phyloP scores from a whole-genome alignment of 805 yeast genomes.

The Yarrowia keelungensis region DNA sequence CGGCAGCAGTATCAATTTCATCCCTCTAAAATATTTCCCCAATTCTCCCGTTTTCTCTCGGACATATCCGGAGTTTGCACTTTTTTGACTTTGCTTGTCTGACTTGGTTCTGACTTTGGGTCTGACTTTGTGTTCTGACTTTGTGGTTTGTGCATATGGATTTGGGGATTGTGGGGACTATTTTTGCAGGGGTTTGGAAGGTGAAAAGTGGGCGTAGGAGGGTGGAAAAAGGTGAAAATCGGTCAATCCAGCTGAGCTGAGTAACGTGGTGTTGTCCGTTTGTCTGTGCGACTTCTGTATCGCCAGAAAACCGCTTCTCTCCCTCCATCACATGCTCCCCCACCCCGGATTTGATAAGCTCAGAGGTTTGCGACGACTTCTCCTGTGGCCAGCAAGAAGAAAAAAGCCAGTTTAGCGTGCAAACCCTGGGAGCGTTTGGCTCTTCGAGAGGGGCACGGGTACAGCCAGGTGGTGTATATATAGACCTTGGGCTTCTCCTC shows the following conservation, averaged over 20 bases:
- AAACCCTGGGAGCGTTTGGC: slow-evolving; percentile 4
- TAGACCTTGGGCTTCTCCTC: background rate
- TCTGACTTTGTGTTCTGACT: background rate
- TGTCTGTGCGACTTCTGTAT: background rate
- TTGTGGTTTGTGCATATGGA: too few species aligned
- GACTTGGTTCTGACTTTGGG: background rate
- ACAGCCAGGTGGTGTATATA: slow-evolving; percentile 8
- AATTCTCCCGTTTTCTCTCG: background rate
- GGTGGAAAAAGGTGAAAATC: too few species aligned
- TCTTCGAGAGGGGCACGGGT: slow-evolving; percentile 15
- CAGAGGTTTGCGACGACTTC: background rate
- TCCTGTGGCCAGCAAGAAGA: slow-evolving; percentile 8
- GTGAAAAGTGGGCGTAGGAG: too few species aligned
- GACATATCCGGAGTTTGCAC: slow-evolving; percentile 22
- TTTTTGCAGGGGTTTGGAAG: background rate
- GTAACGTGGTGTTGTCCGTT: background rate
- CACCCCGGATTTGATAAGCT: slow-evolving; percentile 25
- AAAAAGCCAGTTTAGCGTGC: slow-evolving; percentile 3
- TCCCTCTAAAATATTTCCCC: too few species aligned
- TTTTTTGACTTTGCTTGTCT: background rate
- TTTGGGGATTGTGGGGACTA: background rate
- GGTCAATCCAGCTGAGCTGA: background rate
- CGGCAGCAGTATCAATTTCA: too few species aligned
- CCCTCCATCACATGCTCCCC: slow-evolving; percentile 34
- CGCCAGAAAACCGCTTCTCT: background rate